Conservation (phyloP, 2,329 filamentous ascomycete genomes). For the Blastomyces gilchristii region DNA sequence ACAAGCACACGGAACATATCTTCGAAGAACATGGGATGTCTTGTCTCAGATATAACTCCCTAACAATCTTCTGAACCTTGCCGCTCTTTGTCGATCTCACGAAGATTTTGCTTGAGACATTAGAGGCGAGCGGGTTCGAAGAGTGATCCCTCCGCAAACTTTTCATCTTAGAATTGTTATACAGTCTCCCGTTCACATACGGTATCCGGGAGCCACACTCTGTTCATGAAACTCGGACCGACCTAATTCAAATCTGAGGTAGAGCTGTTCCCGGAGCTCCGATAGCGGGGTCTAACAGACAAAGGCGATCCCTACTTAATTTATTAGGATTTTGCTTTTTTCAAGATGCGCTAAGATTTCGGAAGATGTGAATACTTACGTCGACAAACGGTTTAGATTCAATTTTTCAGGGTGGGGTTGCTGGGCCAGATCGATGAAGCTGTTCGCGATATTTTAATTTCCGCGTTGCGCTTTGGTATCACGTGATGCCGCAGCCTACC, state of each 20-base stretch:
- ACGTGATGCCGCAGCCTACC: too few species aligned
- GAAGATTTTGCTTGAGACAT: conserved; percentile 90
- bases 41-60: conserved; percentile 88
- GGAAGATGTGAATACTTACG: neutral
- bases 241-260: neutral
- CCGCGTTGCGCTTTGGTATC: too few species aligned
- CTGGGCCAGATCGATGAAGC: neutral
- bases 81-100: conserved; percentile 89
- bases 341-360: neutral
- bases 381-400: neutral
- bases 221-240: neutral
- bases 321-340: neutral
- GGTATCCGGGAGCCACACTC: neutral
- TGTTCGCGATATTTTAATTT: neutral
- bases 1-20: conserved; percentile 67
- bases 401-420: neutral
- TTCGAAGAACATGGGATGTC: conserved; percentile 96
- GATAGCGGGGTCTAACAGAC: neutral
- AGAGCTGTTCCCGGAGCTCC: neutral
- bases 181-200: conserved; percentile 3
- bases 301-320: neutral
- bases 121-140: conserved; percentile 50
- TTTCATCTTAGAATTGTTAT: conserved; percentile 40
- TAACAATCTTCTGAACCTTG: conserved; percentile 97
- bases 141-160: conserved; percentile 50